Evolutionary conservation across 179 eudicot species (phyloP).

Genomic region (Vitellaria paradoxa): DNA sequence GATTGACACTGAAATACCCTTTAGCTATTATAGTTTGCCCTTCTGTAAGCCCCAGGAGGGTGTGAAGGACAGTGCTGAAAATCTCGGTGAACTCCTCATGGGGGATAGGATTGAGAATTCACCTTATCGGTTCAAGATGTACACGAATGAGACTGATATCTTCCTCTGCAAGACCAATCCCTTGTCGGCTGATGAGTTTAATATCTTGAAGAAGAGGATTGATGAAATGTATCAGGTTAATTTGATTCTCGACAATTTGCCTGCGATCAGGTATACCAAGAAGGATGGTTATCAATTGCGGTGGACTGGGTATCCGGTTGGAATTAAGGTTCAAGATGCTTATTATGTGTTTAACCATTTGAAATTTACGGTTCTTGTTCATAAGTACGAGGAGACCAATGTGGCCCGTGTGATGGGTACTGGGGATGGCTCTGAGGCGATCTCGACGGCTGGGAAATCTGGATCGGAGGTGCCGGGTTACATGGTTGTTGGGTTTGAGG

Average conservation of each 20-base stretch:
- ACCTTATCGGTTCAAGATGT: conserved; percentile 30
- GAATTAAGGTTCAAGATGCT: conserved; percentile 24
- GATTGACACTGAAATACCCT: conserved; percentile 31
- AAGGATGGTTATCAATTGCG: conserved; percentile 25
- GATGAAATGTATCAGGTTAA: conserved; percentile 36
- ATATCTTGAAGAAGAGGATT: conserved; percentile 29
- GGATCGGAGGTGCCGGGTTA: conserved; percentile 16
- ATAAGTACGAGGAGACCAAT: conserved; percentile 28
- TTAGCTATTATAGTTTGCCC: conserved; percentile 28
- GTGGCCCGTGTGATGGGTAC: conserved; percentile 31
- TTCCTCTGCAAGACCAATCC: conserved; percentile 18
- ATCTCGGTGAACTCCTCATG: conserved; percentile 35
- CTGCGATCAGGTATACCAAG: conserved; percentile 25
- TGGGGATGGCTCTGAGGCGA: conserved; percentile 29
- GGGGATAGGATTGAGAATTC: conserved; percentile 35
- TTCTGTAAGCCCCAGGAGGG: conserved; percentile 30
- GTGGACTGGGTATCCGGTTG: conserved; percentile 33
- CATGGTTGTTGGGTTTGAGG: conserved; percentile 33
- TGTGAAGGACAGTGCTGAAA: conserved; percentile 34
- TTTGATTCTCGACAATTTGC: conserved; percentile 29
- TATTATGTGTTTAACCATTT: conserved; percentile 31
- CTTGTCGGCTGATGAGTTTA: conserved; percentile 24
- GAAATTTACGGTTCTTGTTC: conserved; percentile 26
- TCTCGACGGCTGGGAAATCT: conserved; percentile 14
- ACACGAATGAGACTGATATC: conserved; percentile 22